Conservation (phyloP, 164 flowering plant genomes). For the Nelumbo lutea region DNA sequence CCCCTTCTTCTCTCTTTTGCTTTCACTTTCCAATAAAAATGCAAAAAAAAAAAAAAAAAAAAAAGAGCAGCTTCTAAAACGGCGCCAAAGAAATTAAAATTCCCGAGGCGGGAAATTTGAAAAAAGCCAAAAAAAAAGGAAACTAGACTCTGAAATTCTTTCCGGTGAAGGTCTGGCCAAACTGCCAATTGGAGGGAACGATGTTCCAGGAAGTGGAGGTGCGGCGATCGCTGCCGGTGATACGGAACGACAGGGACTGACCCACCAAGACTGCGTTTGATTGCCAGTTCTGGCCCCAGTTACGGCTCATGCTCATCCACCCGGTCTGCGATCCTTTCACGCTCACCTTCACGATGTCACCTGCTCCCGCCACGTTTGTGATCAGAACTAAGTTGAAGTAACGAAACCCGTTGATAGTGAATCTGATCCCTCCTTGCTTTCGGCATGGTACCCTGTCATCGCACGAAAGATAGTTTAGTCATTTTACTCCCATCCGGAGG, state of each 20-base stretch:
- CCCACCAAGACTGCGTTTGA: slow-evolving; percentile 51
- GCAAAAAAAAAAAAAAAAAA: neutral
- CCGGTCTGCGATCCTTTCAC: slow-evolving; percentile 59
- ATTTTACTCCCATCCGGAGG: neutral
- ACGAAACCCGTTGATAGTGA: slow-evolving; percentile 64
- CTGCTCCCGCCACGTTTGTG: slow-evolving; percentile 82
- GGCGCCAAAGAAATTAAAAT: slow-evolving; percentile 10
- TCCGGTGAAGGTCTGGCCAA: slow-evolving; percentile 71
- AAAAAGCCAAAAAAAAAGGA: too few species aligned
- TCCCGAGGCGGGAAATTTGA: slow-evolving; percentile 9
- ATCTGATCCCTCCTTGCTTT: slow-evolving; percentile 67
- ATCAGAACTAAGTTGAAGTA: slow-evolving; percentile 73
- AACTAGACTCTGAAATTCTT: slow-evolving; percentile 64
- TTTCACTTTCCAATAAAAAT: neutral
- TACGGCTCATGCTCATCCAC: slow-evolving; percentile 71
- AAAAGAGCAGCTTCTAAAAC: neutral
- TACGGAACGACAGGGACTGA: slow-evolving; percentile 68
- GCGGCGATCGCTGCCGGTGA: slow-evolving; percentile 66
- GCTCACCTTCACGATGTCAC: slow-evolving; percentile 48
- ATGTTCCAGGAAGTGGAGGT: slow-evolving; percentile 66
- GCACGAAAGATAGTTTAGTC: slow-evolving; percentile 1
- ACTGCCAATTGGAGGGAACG: slow-evolving; percentile 68
- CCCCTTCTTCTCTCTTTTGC: neutral
- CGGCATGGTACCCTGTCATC: slow-evolving; percentile 64
- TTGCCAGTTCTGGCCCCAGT: slow-evolving; percentile 93